Percentiles rank a stretch among this genome's conserved stretches.
phyloP scores from a whole-genome alignment of 345 rosid genomes.

The Corchorus olitorius region DNA sequence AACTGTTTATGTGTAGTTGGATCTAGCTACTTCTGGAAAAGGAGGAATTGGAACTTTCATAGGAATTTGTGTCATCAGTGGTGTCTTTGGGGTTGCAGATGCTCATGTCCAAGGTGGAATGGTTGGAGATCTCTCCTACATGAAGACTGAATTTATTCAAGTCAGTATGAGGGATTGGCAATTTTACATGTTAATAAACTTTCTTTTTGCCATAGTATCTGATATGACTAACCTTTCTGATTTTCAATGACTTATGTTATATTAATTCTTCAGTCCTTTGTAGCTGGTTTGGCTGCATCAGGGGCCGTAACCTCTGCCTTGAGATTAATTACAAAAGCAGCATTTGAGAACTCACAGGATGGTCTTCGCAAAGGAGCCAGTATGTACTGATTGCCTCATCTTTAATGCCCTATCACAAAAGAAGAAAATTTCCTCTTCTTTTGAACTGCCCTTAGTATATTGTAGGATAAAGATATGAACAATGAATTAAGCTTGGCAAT shows the following conservation, averaged over 20 bases:
- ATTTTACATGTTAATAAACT: not conserved
- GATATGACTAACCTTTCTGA: not conserved
- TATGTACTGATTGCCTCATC: conserved; percentile 32
- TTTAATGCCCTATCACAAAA: not conserved
- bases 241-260: not conserved
- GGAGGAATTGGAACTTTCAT: conserved; percentile 74
- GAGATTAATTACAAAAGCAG: conserved; percentile 77
- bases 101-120: conserved; percentile 89
- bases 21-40: conserved; percentile 74
- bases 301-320: conserved; percentile 71
- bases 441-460: not conserved
- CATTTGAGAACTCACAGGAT: conserved; percentile 53
- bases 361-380: conserved; percentile 90
- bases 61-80: conserved; percentile 62
- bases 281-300: conserved; percentile 71
- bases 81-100: conserved; percentile 79
- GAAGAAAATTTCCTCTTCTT: not conserved
- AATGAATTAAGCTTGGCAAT: not conserved
- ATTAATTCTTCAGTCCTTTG: conserved; percentile 47
- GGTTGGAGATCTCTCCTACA: conserved; percentile 85
- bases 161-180: conserved; percentile 30
- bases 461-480: not conserved
- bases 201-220: not conserved
- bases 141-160: conserved; percentile 70
- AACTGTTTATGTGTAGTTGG: conserved; percentile 46